Conservation (phyloP, 306 rosid species). For the Rosa lucieae region DNA sequence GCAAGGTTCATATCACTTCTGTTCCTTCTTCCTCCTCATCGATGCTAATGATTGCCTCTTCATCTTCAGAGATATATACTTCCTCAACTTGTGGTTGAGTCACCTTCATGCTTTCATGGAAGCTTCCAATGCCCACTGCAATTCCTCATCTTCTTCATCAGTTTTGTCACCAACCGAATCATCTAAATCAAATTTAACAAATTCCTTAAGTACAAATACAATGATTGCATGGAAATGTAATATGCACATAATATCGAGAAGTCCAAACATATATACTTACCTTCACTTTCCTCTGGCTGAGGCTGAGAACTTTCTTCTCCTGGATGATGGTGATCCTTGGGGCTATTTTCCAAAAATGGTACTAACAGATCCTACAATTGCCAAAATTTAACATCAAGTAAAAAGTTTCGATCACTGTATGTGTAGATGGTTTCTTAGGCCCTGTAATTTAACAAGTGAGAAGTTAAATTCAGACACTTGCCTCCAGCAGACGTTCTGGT, state of each 20-base stretch:
- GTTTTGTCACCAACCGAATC: conserved; percentile 35
- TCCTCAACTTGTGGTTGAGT: conserved; percentile 6
- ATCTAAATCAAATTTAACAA: background rate
- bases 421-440: background rate
- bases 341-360: background rate
- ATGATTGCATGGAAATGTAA: background rate
- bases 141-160: conserved; percentile 63
- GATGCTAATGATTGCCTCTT: conserved; percentile 20
- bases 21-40: background rate
- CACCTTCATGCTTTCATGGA: conserved; percentile 56
- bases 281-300: background rate
- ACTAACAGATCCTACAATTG: background rate
- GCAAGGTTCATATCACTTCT: background rate
- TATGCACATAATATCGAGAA: background rate
- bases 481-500: conserved; percentile 87
- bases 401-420: background rate
- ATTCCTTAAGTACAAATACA: background rate
- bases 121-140: conserved; percentile 61
- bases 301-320: background rate
- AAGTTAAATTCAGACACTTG: background rate
- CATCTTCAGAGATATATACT: background rate
- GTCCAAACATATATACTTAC: background rate
- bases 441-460: background rate
- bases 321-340: background rate
- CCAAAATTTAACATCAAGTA: background rate